Percentiles rank a stretch among this genome's conserved stretches.
phyloP scores from a whole-genome alignment of 2,329 filamentous ascomycete genomes.

The Xylariaceae sp. region DNA sequence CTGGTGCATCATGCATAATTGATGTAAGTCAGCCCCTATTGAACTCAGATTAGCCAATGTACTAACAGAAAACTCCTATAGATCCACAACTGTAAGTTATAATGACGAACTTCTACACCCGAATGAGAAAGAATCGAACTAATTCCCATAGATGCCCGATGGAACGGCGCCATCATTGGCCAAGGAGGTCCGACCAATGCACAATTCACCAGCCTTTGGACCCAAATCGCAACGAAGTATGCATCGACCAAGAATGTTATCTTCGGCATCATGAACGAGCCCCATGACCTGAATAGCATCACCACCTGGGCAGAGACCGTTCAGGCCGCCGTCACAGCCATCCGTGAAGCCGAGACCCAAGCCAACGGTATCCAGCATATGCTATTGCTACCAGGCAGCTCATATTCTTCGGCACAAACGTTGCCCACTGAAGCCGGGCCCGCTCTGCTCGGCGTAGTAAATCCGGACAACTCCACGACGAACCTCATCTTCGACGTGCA shows the following conservation, averaged over 20 bases:
- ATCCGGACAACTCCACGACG: conserved; percentile 38
- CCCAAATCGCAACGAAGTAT: conserved; percentile 50
- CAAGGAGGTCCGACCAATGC: conserved; percentile 58
- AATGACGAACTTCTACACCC: neutral
- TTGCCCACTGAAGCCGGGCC: conserved; percentile 37
- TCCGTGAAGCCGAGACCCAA: conserved; percentile 13
- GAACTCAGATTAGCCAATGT: too few relatives aligned
- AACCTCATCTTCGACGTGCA: conserved; percentile 44
- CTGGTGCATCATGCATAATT: conserved; percentile 47
- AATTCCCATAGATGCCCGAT: conserved; percentile 39
- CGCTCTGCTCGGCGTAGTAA: conserved; percentile 39
- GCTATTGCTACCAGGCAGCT: conserved; percentile 49
- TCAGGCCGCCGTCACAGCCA: conserved; percentile 35
- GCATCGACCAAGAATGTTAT: conserved; percentile 39
- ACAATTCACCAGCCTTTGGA: conserved; percentile 55
- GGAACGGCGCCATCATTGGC: conserved; percentile 59
- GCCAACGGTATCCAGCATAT: conserved; percentile 28
- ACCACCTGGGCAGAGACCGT: conserved; percentile 45
- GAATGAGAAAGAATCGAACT: neutral
- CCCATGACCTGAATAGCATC: conserved; percentile 41
- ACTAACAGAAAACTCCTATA: conserved; percentile 3
- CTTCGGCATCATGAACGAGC: conserved; percentile 55
- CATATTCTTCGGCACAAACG: conserved; percentile 36
- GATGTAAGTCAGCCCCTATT: conserved; percentile 37
- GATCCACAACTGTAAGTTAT: conserved; percentile 26